These are phyloP conservation scores for Protomyces lactucae-debilis DNA, from an alignment of 1,139 yeast species.

Conservation along the genomic window DNA sequence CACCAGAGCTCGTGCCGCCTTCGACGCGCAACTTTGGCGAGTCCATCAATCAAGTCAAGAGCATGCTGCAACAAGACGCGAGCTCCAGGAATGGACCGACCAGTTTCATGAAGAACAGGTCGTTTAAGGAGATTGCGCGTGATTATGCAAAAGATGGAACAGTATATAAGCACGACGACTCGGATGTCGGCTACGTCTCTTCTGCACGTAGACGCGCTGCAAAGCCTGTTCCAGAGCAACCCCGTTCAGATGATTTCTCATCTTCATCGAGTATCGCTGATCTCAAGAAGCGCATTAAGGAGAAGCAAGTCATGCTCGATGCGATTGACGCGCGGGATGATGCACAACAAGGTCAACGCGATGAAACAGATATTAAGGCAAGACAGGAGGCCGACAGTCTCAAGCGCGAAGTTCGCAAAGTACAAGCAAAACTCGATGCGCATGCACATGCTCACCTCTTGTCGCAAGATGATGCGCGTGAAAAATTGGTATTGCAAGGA, in stretches of 20 bases:
- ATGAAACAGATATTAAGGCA: slow-evolving; percentile 48
- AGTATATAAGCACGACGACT: slow-evolving; percentile 62
- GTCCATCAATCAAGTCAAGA: slow-evolving; percentile 51
- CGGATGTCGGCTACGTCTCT: slow-evolving; percentile 59
- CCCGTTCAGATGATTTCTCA: not conserved
- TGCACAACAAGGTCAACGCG: slow-evolving; percentile 41
- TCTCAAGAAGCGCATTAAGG: slow-evolving; percentile 59
- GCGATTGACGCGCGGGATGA: slow-evolving; percentile 70
- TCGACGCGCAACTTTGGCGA: slow-evolving; percentile 58
- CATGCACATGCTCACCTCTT: slow-evolving; percentile 35
- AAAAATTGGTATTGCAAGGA: slow-evolving; percentile 43
- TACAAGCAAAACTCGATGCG: slow-evolving; percentile 49
- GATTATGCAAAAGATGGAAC: slow-evolving; percentile 49
- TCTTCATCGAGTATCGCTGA: slow-evolving; percentile 33
- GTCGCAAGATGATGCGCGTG: slow-evolving; percentile 42
- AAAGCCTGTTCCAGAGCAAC: not conserved
- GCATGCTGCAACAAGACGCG: slow-evolving; percentile 40
- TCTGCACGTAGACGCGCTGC: slow-evolving; percentile 49
- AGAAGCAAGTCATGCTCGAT: slow-evolving; percentile 62
- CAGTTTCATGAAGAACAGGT: slow-evolving; percentile 33
- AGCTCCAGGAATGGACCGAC: slow-evolving; percentile 26
- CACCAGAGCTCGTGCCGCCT: slow-evolving; percentile 38
- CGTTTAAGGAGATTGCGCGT: slow-evolving; percentile 35
- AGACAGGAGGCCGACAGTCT: slow-evolving; percentile 56
- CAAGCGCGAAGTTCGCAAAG: slow-evolving; percentile 55